Conservation (phyloP, 257 asterid species). For the Rehmannia glutinosa region DNA sequence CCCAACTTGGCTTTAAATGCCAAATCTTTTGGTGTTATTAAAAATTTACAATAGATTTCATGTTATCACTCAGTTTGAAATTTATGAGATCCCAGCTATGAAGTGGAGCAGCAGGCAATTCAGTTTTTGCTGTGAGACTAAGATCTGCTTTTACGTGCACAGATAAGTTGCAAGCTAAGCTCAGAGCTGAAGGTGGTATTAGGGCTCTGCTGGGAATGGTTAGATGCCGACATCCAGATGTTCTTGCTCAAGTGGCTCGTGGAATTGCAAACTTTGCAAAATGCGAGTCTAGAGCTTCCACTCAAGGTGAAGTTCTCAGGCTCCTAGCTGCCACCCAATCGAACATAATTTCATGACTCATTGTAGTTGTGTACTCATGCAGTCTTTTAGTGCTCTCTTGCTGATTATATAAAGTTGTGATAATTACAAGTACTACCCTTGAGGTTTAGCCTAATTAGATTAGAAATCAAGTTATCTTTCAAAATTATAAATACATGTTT, state of each 20-base stretch:
- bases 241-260: conserved; percentile 91
- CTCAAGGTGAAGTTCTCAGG: conserved; percentile 47
- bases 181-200: conserved; percentile 74
- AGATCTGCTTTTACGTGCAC: conserved; percentile 13
- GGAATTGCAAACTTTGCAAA: conserved; percentile 91
- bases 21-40: not conserved
- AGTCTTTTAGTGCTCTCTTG: no score
- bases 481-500: no score
- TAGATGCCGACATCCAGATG: conserved; percentile 77
- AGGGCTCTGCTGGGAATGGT: conserved; percentile 80
- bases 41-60: not conserved
- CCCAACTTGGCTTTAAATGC: not conserved
- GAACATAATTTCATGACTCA: no score
- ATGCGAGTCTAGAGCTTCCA: conserved; percentile 79
- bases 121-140: conserved; percentile 3
- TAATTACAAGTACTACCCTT: no score
- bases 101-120: no score
- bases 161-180: conserved; percentile 63
- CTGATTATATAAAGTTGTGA: no score
- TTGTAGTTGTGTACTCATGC: no score
- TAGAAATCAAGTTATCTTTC: no score
- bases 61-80: not conserved
- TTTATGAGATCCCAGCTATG: not conserved
- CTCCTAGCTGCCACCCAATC: no score
- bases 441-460: no score